Conservation (phyloP, 345 rosid genomes). For the Euphorbia lathyris region DNA sequence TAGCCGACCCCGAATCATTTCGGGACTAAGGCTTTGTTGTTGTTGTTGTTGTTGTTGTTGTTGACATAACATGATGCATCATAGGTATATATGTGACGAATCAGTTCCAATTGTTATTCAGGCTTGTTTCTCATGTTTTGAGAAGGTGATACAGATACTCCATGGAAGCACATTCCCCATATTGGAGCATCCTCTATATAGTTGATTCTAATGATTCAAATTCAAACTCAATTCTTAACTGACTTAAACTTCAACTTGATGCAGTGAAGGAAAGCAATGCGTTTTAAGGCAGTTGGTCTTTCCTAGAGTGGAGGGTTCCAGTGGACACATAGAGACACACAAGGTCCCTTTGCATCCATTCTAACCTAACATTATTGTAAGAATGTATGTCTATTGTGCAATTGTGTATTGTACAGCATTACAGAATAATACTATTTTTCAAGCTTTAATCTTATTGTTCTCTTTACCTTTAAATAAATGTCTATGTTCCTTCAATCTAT, state of each 20-base stretch:
- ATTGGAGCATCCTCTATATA: not conserved
- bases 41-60: not conserved
- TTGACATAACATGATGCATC: not conserved
- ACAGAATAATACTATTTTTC: conserved; percentile 10
- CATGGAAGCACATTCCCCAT: not conserved
- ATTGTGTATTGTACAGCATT: conserved; percentile 21
- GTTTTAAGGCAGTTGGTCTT: conserved; percentile 11
- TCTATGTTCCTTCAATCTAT: not conserved
- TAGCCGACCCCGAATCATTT: too few species aligned
- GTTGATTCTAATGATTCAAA: not conserved
- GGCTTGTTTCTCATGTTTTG: not conserved
- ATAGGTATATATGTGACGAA: too few species aligned
- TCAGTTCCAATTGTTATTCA: not conserved
- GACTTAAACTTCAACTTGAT: conserved; percentile 9
- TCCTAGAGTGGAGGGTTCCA: not conserved
- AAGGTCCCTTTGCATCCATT: not conserved
- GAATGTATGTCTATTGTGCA: conserved; percentile 18
- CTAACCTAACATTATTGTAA: conserved; percentile 13
- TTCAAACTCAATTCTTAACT: conserved; percentile 2
- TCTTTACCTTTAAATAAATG: not conserved
- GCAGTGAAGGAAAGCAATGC: conserved; percentile 20
- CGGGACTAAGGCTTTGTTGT: too few species aligned
- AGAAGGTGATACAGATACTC: not conserved
- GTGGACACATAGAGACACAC: not conserved
- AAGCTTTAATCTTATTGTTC: not conserved